These are phyloP conservation scores for Melaleuca alternifolia DNA, from an alignment of 345 rosid genomes.

Conservation along the genomic window DNA sequence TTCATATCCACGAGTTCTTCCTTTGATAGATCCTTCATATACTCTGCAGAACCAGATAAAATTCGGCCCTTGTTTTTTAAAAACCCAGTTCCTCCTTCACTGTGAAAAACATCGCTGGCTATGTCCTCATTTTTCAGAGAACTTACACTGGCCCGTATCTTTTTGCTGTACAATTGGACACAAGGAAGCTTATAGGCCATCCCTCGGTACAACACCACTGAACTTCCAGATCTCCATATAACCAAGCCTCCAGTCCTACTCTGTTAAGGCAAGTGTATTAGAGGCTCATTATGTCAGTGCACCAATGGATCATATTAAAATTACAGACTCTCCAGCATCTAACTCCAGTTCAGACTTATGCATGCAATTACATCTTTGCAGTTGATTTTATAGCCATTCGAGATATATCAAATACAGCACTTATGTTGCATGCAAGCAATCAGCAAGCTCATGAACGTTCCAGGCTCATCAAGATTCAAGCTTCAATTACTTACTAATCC, in stretches of 20 bases:
- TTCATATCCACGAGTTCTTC: constrained; percentile 44
- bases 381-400: not conserved
- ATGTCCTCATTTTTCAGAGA: not conserved
- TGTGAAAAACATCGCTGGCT: not conserved
- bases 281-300: not conserved
- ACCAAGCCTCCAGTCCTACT: constrained; percentile 79
- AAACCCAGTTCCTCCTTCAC: constrained; percentile 3
- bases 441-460: not conserved
- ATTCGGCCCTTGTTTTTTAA: constrained; percentile 3
- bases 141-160: constrained; percentile 15
- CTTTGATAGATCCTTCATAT: constrained; percentile 39
- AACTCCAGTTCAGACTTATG: not conserved
- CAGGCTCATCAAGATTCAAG: not conserved
- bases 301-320: not conserved
- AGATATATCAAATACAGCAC: not conserved
- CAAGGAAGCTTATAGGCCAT: constrained; percentile 61
- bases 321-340: not conserved
- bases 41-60: constrained; percentile 25
- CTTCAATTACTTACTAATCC: not conserved
- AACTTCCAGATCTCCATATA: constrained; percentile 94
- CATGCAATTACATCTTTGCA: not conserved
- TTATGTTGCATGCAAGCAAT: not conserved
- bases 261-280: constrained; percentile 29
- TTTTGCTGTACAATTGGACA: constrained; percentile 45
- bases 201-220: constrained; percentile 83